Evolutionary conservation across 1,284 basidiomycete genomes (phyloP), one percentile per base, ranked within the genome.

Genomic region (Trichosporon inkin): DNA sequence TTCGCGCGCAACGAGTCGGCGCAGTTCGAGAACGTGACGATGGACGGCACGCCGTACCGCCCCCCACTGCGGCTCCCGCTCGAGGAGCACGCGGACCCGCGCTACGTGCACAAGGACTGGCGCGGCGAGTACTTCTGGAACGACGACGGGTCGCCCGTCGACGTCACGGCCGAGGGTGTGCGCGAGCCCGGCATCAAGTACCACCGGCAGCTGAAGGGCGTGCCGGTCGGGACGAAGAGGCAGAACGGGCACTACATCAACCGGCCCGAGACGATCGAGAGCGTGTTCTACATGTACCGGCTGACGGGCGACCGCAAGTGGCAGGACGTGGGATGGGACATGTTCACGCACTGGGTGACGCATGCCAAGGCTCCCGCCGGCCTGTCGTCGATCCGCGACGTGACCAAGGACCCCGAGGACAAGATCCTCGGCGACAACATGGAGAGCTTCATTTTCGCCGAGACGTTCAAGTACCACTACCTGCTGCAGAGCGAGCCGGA

Each of bases 261-360:
- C 55, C 71, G 83, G 8, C 83, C 83, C 16, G 83, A 84, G 69
- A 83, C 82, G 16, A 83, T 84, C 68, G 83, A 84, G 73, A 79
- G 75, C 22, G 80, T 84, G 32, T 81, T 82, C 61, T 77, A 78
- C 68, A 78, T 79, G 76, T 84, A 79, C 71, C 76, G 83, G 41
- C 67, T 83, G 24, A 84, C 83, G 0, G 83, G 83, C 19, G 82
- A 84, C 69, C 69, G 71, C 6, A 76, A 76, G 59, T 84, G 83
- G 83, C 81, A 82, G 68, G 82, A 84, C 58, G 75, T 80, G 39
- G 83, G 83, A 3, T 84, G 83, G 83, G 78, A 80, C 63, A 84
- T 84, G 83, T 84, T 84, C 59, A 76, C 78, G 6, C 77, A 76
- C 10, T 84, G 83, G 83, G 79, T 82, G 57, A 74, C 77, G n/a